These are phyloP conservation scores for Wickerhamomyces silvicola DNA, from an alignment of 805 yeast species.

Conservation along the genomic window DNA sequence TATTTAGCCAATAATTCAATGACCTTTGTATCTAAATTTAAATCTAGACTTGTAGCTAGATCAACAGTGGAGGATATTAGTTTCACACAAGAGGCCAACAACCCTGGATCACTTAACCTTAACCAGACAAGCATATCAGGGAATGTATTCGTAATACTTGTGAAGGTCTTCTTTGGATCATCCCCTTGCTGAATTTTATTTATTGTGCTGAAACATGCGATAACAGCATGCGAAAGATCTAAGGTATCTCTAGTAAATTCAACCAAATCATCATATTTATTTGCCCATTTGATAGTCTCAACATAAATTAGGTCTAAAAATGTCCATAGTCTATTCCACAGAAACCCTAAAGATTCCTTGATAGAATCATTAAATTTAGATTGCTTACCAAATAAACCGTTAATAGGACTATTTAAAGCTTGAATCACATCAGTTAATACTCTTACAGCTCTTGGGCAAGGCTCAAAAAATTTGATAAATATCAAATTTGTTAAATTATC, in stretches of 20 bases:
- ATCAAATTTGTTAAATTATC: conserved; percentile 39
- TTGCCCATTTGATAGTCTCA: conserved; percentile 73
- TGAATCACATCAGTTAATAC: conserved; percentile 67
- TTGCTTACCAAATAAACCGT: conserved; percentile 42
- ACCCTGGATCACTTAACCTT: conserved; percentile 70
- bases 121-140: conserved; percentile 72
- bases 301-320: conserved; percentile 63
- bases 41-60: conserved; percentile 48
- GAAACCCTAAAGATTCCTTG: conserved; percentile 28
- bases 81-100: conserved; percentile 66
- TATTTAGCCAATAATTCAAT: conserved; percentile 53
- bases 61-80: conserved; percentile 62
- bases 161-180: conserved; percentile 33
- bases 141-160: conserved; percentile 55
- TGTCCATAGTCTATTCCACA: conserved; percentile 72
- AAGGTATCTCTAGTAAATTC: conserved; percentile 85
- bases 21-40: conserved; percentile 45
- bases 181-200: conserved; percentile 23
- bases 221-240: conserved; percentile 63
- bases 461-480: conserved; percentile 50
- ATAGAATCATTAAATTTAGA: conserved; percentile 17
- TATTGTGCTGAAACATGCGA: conserved; percentile 58
- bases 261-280: conserved; percentile 47
- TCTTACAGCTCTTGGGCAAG: conserved; percentile 69
- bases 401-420: conserved; percentile 58